Evolutionary conservation across 2,329 filamentous ascomycete genomes (phyloP), one percentile per base, ranked within the genome.

Genomic region (Fonsecaea erecta): DNA sequence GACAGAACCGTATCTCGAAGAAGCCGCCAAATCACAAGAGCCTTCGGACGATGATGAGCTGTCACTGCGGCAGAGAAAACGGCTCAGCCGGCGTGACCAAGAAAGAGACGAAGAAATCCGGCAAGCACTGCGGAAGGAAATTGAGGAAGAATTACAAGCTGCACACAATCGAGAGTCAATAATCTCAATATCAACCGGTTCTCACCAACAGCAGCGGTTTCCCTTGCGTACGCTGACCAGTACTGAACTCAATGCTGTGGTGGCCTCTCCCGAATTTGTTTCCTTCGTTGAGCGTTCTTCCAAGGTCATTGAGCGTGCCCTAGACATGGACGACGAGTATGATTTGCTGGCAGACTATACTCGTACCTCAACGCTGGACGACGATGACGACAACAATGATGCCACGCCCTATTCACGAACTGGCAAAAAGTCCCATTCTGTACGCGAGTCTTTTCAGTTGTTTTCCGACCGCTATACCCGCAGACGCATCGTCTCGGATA

Each of bases 301-400:
- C 63, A 99, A 98, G 78, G 93, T 99, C 55, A 94, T 99, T 72
- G 95, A 99, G 80, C 88, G 95, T 73, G 94, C 95, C 4, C 81
- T 99, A 69, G 95, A 98, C 74, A 58, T 69, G 37, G 90, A 97
- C 74, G 90, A 97, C 74, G 92, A 97, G 63, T 99, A 98, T 76
- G 95, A 99, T 76, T 92, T 99, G 67, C 83, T 99, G 66, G 93
- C 92, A 64, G 93, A 99, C 79, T 99, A 99, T 78, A 92, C 93
- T 43, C 83, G 96, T 43, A 90, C 91, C 65, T 90, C 90, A 5
- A 83, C 83, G 12, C 80, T 90, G 65, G 89, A 89, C 61, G 43
- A 48, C n/a, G 55, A 58, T 30, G 57, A 60, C 57, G 80, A 88
- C 11, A 92, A 96, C 53, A 93, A 96, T 55, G 92, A 96, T 63